Percentiles rank a stretch among this genome's conserved stretches.
These are phyloP conservation scores for Collybia sordida DNA, from an alignment of 768 basidiomycete species.

Conservation along the genomic window DNA sequence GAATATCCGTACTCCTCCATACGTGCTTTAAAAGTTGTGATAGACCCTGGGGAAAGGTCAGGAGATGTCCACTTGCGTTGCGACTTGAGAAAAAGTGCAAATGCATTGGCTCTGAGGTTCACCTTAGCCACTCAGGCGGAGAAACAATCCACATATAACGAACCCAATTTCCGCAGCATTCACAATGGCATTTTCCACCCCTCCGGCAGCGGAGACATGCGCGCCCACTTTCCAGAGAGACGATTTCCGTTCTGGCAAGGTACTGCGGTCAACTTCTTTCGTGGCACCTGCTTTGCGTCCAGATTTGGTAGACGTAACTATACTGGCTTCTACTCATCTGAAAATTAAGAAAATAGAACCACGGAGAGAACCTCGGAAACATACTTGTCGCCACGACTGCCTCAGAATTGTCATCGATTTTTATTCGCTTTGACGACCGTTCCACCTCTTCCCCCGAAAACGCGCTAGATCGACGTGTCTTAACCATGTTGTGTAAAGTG, in stretches of 20 bases:
- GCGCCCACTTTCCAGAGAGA: constrained; percentile 75
- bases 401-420: constrained; percentile 1
- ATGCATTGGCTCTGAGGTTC: constrained; percentile 65
- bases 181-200: constrained; percentile 69
- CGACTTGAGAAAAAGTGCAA: constrained; percentile 83
- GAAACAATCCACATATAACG: too few relatives aligned
- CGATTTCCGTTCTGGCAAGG: constrained; percentile 27
- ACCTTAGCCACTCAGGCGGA: too few relatives aligned
- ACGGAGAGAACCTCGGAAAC: not conserved
- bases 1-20: constrained; percentile 64
- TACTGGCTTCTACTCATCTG: not conserved
- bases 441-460: constrained; percentile 3
- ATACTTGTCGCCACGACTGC: not conserved
- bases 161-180: constrained; percentile 50
- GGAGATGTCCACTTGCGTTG: constrained; percentile 80
- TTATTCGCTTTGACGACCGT: constrained; percentile 10
- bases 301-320: not conserved
- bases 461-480: constrained; percentile 10
- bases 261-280: constrained; percentile 11
- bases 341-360: not conserved
- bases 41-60: constrained; percentile 49
- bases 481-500: not conserved
- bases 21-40: constrained; percentile 58
- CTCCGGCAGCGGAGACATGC: constrained; percentile 81
- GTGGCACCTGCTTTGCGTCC: constrained; percentile 13